Evolutionary conservation across 2,329 filamentous ascomycete species (phyloP), one percentile per base, ranked within the genome.

Genomic region (Aspergillus sp.): DNA sequence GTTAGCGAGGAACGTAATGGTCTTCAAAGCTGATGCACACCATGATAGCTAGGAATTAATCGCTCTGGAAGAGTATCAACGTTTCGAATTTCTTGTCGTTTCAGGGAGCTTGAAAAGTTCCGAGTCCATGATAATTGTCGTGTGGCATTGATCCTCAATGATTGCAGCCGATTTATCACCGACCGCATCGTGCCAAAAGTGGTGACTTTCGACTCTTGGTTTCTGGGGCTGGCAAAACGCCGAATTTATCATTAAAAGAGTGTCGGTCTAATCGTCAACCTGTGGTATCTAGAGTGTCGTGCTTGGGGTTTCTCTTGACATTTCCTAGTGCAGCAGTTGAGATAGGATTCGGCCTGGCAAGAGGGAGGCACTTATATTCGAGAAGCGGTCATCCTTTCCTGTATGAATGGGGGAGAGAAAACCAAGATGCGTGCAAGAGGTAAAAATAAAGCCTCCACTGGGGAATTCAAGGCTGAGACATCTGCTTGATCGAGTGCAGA

Each of bases 21-120:
- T 34, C 13, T 22, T 24, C 30, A 42, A 53, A 36, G 50, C 53
- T 9, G 42, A 24, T 63, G 75, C 62, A 77, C 84, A 76, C 87
- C 83, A 74, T 85, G 81, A 72, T 89, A 90, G 62, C 78, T 80
- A 9, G 88, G 87, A n/a, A 83, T 73, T 43, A 87, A 78, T 53
- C 87, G 82, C 56, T 71, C 67, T 6, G 78, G 71, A 41, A 83
- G 71, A 43, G 70, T 72, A 48, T 70, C 68, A 36, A 83, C 68
- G 60, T 78, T 73, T 61, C 75, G 72, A 43, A 83, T 75, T 63
- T 81, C 76, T 50, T 64, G 65, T 63, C 72, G 67, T 34, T 56
- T 57, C n/a, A 69, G 57, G 12, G 78, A 76, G n/a, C 66, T 67
- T 5, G 75, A 78, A 57, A 82, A 81, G 60, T 63, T 64, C 64